A percentile compares a stretch with the other conserved stretches of the same genome.
Conservation (phyloP, 495 filamentous ascomycete genomes). For the Aspergillus steynii region DNA sequence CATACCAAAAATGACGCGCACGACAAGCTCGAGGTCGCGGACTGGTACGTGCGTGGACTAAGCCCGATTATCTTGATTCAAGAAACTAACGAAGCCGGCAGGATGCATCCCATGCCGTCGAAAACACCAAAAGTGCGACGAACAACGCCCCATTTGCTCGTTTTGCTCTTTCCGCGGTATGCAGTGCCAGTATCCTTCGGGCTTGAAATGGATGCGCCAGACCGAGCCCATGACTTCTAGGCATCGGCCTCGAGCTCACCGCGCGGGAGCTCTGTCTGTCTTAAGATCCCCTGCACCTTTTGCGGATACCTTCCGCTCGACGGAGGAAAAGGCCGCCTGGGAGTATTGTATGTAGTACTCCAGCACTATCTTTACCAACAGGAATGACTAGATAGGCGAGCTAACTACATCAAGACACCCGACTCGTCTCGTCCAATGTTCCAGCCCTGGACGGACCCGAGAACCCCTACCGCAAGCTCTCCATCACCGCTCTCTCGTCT, state of each 20-base stretch:
- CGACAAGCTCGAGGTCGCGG: background rate
- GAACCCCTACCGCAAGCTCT: background rate
- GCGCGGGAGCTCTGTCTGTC: too few relatives aligned
- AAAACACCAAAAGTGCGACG: background rate
- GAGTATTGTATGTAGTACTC: background rate
- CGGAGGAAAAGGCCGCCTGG: background rate
- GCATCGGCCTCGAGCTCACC: background rate
- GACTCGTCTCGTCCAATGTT: background rate
- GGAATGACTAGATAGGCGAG: too few relatives aligned
- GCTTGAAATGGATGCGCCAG: background rate
- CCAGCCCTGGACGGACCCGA: background rate
- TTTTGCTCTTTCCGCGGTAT: background rate
- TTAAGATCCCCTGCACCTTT: background rate
- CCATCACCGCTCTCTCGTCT: background rate
- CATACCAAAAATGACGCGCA: too few relatives aligned
- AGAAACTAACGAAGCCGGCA: background rate
- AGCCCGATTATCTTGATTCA: background rate
- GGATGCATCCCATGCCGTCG: background rate
- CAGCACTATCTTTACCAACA: background rate
- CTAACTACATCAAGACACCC: background rate
- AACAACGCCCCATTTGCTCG: background rate
- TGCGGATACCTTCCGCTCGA: background rate
- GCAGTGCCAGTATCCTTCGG: background rate
- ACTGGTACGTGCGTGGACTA: background rate
- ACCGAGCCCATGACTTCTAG: background rate